Conservation (phyloP, 75 land plant species). For the Cupressus sempervirens region DNA sequence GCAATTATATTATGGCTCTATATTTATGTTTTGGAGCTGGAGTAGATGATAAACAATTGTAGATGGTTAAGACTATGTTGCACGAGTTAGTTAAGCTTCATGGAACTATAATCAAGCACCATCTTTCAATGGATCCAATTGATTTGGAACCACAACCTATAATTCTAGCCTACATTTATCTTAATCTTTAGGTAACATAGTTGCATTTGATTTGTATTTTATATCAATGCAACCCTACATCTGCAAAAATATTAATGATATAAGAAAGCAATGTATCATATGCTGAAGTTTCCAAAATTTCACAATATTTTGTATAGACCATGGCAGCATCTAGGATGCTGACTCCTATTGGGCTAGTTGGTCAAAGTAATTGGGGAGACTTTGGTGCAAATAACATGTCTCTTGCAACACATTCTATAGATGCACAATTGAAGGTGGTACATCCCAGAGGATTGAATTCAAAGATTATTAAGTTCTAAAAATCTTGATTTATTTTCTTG, state of each 20-base stretch:
- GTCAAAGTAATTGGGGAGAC: slow-evolving; percentile 83
- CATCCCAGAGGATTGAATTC: not conserved
- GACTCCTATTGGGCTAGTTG: slow-evolving; percentile 64
- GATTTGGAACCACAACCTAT: slow-evolving; percentile 97
- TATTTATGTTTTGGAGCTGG: slow-evolving; percentile 61
- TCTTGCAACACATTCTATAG: slow-evolving; percentile 70
- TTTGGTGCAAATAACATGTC: slow-evolving; percentile 57
- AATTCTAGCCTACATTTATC: slow-evolving; percentile 98
- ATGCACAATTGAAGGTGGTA: slow-evolving; percentile 90
- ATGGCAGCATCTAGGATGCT: slow-evolving; percentile 91
- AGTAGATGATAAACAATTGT: slow-evolving; percentile 97
- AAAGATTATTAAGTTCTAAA: not conserved
- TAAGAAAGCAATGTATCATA: not conserved
- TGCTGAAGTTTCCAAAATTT: not conserved
- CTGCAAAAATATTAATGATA: no score
- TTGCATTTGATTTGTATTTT: slow-evolving; percentile 3
- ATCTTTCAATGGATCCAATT: slow-evolving; percentile 97
- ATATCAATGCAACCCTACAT: not conserved
- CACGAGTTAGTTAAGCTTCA: slow-evolving; percentile 98
- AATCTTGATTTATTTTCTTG: not conserved
- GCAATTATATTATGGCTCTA: not conserved
- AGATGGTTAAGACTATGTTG: slow-evolving; percentile 98
- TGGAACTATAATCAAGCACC: slow-evolving; percentile 96
- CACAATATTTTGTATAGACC: slow-evolving; percentile 39
- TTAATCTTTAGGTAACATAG: slow-evolving; percentile 80